Evolutionary conservation across 2,329 filamentous ascomycete species (phyloP), one percentile per base, ranked within the genome.

Genomic region (Apiospora rasikravindrae): DNA sequence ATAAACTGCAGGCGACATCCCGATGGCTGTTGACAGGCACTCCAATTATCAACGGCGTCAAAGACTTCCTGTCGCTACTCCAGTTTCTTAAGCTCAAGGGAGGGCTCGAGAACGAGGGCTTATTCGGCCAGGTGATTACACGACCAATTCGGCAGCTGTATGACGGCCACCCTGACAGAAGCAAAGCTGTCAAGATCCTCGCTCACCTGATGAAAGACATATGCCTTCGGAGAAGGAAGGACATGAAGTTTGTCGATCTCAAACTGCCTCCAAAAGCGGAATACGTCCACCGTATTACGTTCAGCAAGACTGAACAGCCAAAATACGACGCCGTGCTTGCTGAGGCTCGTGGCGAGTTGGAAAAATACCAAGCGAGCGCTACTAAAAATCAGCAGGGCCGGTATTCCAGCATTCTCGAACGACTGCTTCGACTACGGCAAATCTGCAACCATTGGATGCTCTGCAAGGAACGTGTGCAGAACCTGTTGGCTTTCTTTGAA

Each of bases 391-490:
- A 86, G 76, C 80, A 83, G 70, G 86, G 89, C 2, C 87, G 87
- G 1, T 97, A 96, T 78, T 90, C 92, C 11, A 89, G 92, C 77
- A 87, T 98, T 0, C 87, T 98, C 14, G 94, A 97, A 81, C 89
- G 95, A 22, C 86, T 98, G 5, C 88, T 98, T 7, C 91, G 95
- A 16, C 89, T 97, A 75, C 90, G 95, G 24, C 95, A 98, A 82
- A 89, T 93, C 80, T 98, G 95, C 82, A 95, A 96, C 75, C 95
- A 97, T 80, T 97, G 94, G 94, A 91, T 92, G 11, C 87, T 98
- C 14, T 94, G 93, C 78, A 92, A 91, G 69, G 87, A 92, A 44
- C 91, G 93, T 16, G 87, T 97, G n/a, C 88, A 89, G 13, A 89
- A 91, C n/a, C 86, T 97, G 29, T 86, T 96, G 78, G 85, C 88